phyloP scores from a whole-genome alignment of 331 rosid species.

The Quercus tomentella region DNA sequence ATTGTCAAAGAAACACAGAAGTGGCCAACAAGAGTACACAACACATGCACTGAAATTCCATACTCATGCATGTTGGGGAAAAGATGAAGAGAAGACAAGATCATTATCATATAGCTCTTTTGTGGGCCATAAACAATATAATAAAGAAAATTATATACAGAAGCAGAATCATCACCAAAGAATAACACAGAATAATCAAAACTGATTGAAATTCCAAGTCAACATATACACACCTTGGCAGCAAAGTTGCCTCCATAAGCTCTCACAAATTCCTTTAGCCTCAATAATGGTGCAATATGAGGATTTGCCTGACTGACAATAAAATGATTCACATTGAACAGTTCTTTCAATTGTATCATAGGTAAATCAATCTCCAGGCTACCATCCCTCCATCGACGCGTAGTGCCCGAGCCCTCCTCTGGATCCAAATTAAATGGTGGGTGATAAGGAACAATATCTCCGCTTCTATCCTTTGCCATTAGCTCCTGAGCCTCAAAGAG shows the following conservation, averaged over 20 bases:
- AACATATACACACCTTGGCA: slow-evolving; percentile 69
- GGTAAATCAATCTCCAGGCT: slow-evolving; percentile 98
- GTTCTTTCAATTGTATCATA: slow-evolving; percentile 89
- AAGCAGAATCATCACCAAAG: background rate
- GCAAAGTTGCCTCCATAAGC: slow-evolving; percentile 90
- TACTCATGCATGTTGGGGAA: background rate
- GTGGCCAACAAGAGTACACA: too few relatives aligned
- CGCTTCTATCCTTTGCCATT: slow-evolving; percentile 97
- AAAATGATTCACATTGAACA: slow-evolving; percentile 93
- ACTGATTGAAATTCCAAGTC: slow-evolving; percentile 3
- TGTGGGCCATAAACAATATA: too few relatives aligned
- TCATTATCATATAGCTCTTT: too few relatives aligned
- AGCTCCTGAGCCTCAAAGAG: slow-evolving; percentile 99
- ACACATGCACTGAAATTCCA: background rate
- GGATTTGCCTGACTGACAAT: slow-evolving; percentile 98
- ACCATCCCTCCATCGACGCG: slow-evolving; percentile 96
- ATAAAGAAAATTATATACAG: too few relatives aligned
- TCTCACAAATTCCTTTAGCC: slow-evolving; percentile 80
- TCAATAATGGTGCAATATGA: slow-evolving; percentile 84
- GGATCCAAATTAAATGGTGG: slow-evolving; percentile 93
- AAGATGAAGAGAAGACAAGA: too few relatives aligned
- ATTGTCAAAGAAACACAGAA: too few relatives aligned
- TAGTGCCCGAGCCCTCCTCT: slow-evolving; percentile 64
- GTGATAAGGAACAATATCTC: slow-evolving; percentile 93
- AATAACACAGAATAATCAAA: background rate